Evolutionary conservation across 23 red algal species (phyloP), one percentile per base, ranked within the genome.

Genomic region (Gracilariopsis chorda): DNA sequence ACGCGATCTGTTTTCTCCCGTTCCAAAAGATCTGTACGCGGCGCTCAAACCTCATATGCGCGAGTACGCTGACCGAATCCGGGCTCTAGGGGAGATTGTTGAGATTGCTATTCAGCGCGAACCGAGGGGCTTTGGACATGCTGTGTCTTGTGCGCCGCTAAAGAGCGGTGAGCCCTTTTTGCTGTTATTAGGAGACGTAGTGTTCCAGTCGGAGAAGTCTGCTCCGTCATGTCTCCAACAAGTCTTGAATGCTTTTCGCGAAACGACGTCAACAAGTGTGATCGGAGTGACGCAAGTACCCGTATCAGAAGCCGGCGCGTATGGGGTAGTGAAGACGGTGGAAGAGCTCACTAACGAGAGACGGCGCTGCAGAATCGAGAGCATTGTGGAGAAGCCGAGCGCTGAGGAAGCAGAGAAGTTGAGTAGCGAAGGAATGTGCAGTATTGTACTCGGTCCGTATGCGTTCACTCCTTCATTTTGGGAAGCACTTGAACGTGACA

Each of bases 401-500:
- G 33, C 27, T 5, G 33, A 58, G 44, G 44, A 76, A 51, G 64
- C 69, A 28, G 51, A 55, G 21, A 21, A 32, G 35, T 41, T 88
- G 29, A 61, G 48, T 23, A 23, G 24, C 0, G 65, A 88, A 11
- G 84, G 65, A 13, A 74, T 72, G 52, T 88, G 84, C 40, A 43
- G 36, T 27, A 88, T 88, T 58, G 42, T 88, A 17, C 37, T 88
- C 47, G 84, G 84, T 37, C 84, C 84, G 9, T 88, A 88, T 51
- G 67, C 60, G 16, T 88, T 88, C 41, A 88, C 84, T n/a, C 84
- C 64, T 9, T 10, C 45, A 23, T 17, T 88, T 34, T 76, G 74
- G 64, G 32, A 74, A 21, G 25, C 43, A 36, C 21, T 36, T 3
- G 11, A 21, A 12, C 64, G 51, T 25, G 64, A 88, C 39, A 51